Evolutionary conservation across 106 monocot genomes (phyloP).

Genomic region (Alisma plantagoaquatica): DNA sequence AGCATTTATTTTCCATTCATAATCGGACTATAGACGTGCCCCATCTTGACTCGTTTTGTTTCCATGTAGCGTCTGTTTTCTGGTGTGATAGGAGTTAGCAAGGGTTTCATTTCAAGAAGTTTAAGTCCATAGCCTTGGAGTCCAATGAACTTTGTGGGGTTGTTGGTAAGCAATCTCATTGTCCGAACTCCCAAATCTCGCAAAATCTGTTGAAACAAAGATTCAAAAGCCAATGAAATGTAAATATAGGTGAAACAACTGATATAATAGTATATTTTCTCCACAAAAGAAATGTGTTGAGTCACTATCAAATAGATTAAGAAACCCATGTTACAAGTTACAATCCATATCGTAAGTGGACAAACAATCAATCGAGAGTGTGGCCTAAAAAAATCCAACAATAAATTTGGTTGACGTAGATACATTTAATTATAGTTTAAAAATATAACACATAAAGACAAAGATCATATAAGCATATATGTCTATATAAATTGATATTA

Average conservation of each 20-base stretch:
- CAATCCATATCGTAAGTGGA: too few relatives aligned
- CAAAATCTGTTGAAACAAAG: constrained; percentile 38
- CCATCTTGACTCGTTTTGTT: constrained; percentile 87
- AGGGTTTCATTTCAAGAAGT: constrained; percentile 60
- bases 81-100: constrained; percentile 58
- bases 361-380: too few relatives aligned
- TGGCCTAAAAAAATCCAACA: too few relatives aligned
- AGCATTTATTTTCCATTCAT: too few relatives aligned
- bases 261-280: not conserved
- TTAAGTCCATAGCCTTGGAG: constrained; percentile 82
- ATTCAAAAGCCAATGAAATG: not conserved
- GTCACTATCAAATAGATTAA: too few relatives aligned
- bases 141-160: constrained; percentile 74
- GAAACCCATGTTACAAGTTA: too few relatives aligned
- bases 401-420: too few relatives aligned
- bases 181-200: constrained; percentile 82
- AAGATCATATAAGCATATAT: too few relatives aligned
- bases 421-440: too few relatives aligned
- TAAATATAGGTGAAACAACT: not conserved
- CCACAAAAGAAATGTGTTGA: too few relatives aligned
- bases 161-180: constrained; percentile 89
- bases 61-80: constrained; percentile 86
- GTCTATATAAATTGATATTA: too few relatives aligned
- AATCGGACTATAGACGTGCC: constrained; percentile 81
- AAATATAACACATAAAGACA: too few relatives aligned